Evolutionary conservation across 139 green algal genomes (phyloP), one percentile per base, ranked within the genome.

Genomic region (Closterium sp.): DNA sequence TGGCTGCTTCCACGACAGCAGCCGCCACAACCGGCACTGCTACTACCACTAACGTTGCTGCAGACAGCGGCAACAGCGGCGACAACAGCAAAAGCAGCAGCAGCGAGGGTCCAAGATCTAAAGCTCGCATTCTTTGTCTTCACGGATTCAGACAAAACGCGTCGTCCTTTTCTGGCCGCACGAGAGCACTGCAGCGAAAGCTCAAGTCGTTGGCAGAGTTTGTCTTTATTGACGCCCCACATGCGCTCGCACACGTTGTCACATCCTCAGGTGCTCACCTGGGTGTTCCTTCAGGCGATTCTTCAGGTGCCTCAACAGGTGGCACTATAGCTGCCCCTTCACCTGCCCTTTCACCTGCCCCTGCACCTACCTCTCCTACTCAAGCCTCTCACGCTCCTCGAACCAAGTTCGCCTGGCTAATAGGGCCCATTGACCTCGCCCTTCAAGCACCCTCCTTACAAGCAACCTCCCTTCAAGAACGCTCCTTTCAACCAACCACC

Each of bases 91-190:
- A n/a, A n/a, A 94, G 2, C 62, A 79, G 17, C 62, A 79, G 62
- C 17, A 79, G 62, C 17, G 62, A 79, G 62, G 27, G 62, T 79
- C 17, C 62, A 79, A 79, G 62, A 79, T 22, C 62, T 27, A 79
- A 24, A 27, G 62, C 62, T 79, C 62, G 62, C 11, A 95, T 99
- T 22, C 94, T 99, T 28, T 98, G 97, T 86, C 93, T 99, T 30
- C 97, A 99, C 91, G 97, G 97, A 85, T 99, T 99, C 94, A 89
- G 97, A 21, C 97, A 99, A 95, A 98, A 91, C 4, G 97, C 88
- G 0, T 90, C 90, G 27, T 94, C 95, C 22, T 97, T 98, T 86
- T 93, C 96, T 89, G 97, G 96, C 1, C 95, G 97, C 10, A 96
- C 95, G 2, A 88, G 87, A 29, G 95, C 89, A 0, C 91, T 99